phyloP scores from a whole-genome alignment of 2,329 filamentous ascomycete species.

The Aureobasidium sp. region DNA sequence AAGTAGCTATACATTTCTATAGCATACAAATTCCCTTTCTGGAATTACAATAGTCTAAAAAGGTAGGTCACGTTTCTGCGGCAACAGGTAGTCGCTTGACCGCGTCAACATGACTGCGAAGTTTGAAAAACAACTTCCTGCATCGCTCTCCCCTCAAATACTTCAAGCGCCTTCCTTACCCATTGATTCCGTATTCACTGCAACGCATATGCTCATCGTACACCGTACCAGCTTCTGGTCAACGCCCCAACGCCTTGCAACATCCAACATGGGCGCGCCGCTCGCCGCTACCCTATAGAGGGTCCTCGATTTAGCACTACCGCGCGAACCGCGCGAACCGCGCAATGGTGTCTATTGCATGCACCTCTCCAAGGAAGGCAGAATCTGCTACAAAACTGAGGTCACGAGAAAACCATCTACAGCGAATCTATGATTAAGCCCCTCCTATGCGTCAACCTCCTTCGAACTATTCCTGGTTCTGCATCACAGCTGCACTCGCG shows the following conservation, averaged over 20 bases:
- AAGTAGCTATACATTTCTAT: no score
- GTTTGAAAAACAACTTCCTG: no score
- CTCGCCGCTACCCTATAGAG: background rate
- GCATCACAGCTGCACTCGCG: accelerated
- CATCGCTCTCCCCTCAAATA: no score
- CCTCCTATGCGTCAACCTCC: background rate
- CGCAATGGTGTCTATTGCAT: background rate
- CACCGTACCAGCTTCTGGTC: background rate
- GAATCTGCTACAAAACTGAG: background rate
- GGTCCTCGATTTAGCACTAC: background rate
- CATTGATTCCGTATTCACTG: background rate
- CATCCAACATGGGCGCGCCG: background rate
- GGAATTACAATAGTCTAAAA: no score
- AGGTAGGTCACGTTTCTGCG: no score
- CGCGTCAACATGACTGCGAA: no score
- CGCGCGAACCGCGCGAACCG: background rate
- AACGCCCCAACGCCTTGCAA: no score
- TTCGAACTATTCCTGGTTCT: background rate
- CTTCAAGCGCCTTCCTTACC: no score
- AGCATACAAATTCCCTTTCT: no score
- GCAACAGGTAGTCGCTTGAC: no score
- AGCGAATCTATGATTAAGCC: background rate
- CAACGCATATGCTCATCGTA: no score
- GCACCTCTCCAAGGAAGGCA: background rate
- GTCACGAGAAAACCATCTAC: background rate